These are phyloP conservation scores for Arabidopsis hybrid DNA, from an alignment of 441 rosid genomes.

Conservation along the genomic window DNA sequence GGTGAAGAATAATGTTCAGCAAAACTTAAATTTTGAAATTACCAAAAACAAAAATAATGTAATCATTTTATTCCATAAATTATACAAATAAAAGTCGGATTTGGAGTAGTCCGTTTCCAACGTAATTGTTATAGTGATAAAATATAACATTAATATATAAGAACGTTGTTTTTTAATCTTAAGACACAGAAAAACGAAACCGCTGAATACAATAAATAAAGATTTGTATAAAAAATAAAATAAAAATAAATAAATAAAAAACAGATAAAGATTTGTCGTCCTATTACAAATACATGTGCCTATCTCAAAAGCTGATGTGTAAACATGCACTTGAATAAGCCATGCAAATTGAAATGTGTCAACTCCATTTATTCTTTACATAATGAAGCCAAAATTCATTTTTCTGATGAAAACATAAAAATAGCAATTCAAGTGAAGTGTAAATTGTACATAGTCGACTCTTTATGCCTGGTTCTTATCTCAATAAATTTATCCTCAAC, in stretches of 20 bases:
- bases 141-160: too few species aligned
- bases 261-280: conserved; percentile 31
- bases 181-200: neutral
- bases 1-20: too few species aligned
- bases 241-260: too few species aligned
- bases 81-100: too few species aligned
- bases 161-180: too few species aligned
- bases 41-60: too few species aligned
- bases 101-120: too few species aligned
- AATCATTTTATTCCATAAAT: too few species aligned
- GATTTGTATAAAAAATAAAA: too few species aligned
- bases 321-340: conserved; percentile 34
- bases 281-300: conserved; percentile 4
- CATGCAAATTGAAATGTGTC: conserved; percentile 74
- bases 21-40: too few species aligned
- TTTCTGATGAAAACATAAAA: conserved; percentile 20
- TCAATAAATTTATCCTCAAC: conserved; percentile 10
- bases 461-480: conserved; percentile 35
- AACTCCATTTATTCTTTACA: conserved; percentile 17
- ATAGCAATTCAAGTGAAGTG: conserved; percentile 11
- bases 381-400: conserved; percentile 8
- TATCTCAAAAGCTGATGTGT: conserved; percentile 52
- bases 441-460: conserved; percentile 36
- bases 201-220: neutral
- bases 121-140: too few species aligned